Evolutionary conservation across 805 yeast species (phyloP), one percentile per base, ranked within the genome.

Genomic region (Wilhelminamyces savonicus): DNA sequence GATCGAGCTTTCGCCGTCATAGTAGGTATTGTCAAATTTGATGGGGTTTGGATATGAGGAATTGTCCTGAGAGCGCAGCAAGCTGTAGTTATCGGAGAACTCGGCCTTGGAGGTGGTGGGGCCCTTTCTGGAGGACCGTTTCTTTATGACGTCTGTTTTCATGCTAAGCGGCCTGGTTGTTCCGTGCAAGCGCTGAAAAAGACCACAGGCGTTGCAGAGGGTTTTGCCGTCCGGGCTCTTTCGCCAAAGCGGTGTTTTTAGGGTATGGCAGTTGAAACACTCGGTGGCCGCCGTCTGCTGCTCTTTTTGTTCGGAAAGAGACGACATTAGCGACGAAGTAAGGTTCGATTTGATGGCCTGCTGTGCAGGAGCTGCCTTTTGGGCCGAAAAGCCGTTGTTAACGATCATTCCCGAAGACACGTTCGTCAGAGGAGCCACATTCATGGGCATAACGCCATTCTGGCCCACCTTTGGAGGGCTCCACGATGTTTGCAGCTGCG

Each of bases 121-220:
- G n/a, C n/a, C 32, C 63, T 62, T 45, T 26, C 73, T 69, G 3
- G 76, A 67, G 34, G 66, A 65, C 42, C 82, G 54, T 49, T 75
- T 76, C 33, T 71, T 74, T 29, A 76, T 76, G 9, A 71, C 69
- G 39, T 73, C 79, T 0, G 76, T 73, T 35, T 73, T 73, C 32
- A 73, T 54, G 15, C 78, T 68, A 15, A 76, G 52, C 2, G 82
- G 82, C 29, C 82, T 52, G 48, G 73, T 72, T 3, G 80, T 71
- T 12, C 82, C 82, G 43, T 76, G 82, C 13, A 76, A 51, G 43
- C 75, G 75, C 31, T 69, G 63, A 44, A 75, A 76, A 14, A 76
- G 54, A 0, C 82, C 82, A 55, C 82, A 76, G 0, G 82, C 82
- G 44, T 76, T 76, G 46, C 82, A 76, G 4, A 76, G 55, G 3